These are phyloP conservation scores for Apiospora malaysiana DNA, from an alignment of 2,329 filamentous ascomycete species.

Conservation along the genomic window DNA sequence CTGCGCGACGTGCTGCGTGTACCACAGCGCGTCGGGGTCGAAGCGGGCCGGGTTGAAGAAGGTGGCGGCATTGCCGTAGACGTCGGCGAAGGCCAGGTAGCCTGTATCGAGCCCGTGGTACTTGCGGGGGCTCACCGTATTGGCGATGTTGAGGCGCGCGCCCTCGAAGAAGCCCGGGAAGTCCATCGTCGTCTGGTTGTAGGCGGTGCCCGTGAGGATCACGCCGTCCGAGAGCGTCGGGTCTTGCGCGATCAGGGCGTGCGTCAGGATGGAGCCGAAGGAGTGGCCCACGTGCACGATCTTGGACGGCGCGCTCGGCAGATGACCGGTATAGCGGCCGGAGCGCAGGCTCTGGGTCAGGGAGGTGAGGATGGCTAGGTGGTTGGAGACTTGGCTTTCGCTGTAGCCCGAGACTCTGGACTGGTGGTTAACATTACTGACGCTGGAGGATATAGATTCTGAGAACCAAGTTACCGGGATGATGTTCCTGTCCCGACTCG, in stretches of 20 bases:
- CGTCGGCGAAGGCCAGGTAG: neutral
- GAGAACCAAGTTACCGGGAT: neutral
- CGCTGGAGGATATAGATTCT: neutral
- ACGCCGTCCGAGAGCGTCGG: conserved; percentile 44
- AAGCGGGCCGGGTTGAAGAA: conserved; percentile 38
- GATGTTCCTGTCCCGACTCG: neutral
- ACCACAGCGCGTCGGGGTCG: conserved; percentile 37
- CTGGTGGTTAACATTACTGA: neutral
- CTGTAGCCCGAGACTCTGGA: neutral
- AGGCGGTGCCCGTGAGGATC: conserved; percentile 45
- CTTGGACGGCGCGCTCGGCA: neutral
- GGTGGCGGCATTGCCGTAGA: conserved; percentile 22
- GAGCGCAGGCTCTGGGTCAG: neutral
- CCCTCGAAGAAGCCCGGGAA: neutral
- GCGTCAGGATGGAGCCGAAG: conserved; percentile 36
- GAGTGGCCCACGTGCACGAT: conserved; percentile 36
- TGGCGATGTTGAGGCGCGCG: neutral
- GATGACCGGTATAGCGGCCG: neutral
- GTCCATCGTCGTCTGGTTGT: conserved; percentile 31
- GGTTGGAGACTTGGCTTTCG: neutral
- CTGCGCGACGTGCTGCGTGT: conserved; percentile 41
- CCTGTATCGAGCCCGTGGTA: neutral
- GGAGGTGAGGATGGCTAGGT: neutral
- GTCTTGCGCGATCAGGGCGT: conserved; percentile 37
- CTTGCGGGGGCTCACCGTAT: neutral